Base-by-base conservation (phyloP, 768 basidiomycete species). In the Mycena rebaudengoi region DNA sequence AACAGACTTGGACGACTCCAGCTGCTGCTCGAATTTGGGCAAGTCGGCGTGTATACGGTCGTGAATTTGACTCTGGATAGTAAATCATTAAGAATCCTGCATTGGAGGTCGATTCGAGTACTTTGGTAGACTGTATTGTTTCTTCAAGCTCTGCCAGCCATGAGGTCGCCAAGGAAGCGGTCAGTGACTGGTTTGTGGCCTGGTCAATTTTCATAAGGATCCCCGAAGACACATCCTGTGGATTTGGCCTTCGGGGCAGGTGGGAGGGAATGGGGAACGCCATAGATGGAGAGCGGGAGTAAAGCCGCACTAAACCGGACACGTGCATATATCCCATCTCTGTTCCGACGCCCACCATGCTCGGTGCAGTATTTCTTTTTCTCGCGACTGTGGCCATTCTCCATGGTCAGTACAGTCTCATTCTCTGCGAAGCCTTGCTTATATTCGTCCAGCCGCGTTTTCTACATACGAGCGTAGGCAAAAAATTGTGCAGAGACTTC, bases 381-480 rank as follows among this genome's bases (percentile, higher is more conserved):
- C 46, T 85, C 25, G 85, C 85, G 37, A 78, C 78, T 5, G 45
- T 87, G 65, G 76, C 77, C 20, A 72, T 89, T 14, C 76, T 90
- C 62, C 88, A 90, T 68, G 84, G 89, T 89, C 43, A 33, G 43
- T 52, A 49, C 43, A n/a, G 25, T 18, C n/a, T 20, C 54, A 43
- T 59, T 55, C 60, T 40, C 18, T 59, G 28, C 23, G 26, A 55
- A 21, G 40, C 63, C 40, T 28, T 45, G 37, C 67, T 67, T 28
- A 39, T 32, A 28, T 23, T 21, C 28, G 62, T 66, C 5, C 69
- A 94, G 92, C 91, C 44, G 90, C 91, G 20, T 94, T 87, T 74
- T 93, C 93, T 18, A 86, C 89, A 3, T 94, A 92, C 74, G 91
- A 94, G 80, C 86, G 92, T 89, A 55, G 72, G 90, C 80, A 10